Evolutionary conservation across 371 early-diverging fungal species (phyloP).

Genomic region (Lichtheimia ornata): DNA sequence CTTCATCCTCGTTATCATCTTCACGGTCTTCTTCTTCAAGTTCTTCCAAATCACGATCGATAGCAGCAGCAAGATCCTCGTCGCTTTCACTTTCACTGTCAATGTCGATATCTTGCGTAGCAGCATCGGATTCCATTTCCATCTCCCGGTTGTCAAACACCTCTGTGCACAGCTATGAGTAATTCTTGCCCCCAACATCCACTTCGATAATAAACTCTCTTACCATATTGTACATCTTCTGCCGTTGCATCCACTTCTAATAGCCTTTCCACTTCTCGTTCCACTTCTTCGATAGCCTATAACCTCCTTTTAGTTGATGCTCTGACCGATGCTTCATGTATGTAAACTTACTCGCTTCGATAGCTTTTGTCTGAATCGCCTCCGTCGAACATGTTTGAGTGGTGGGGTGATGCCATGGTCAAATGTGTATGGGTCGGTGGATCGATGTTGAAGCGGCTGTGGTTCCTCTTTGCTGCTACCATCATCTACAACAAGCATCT

Average conservation of each 20-base stretch:
- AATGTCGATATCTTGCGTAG: slow-evolving; percentile 53
- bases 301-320: neutral
- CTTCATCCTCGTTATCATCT: slow-evolving; percentile 39
- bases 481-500: slow-evolving; percentile 68
- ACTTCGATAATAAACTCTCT: neutral
- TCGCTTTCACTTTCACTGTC: slow-evolving; percentile 55
- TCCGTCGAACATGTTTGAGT: slow-evolving; percentile 80
- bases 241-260: slow-evolving; percentile 84
- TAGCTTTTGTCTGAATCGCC: slow-evolving; percentile 90
- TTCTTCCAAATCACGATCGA: slow-evolving; percentile 47
- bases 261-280: slow-evolving; percentile 85
- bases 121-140: slow-evolving; percentile 43
- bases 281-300: slow-evolving; percentile 89
- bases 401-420: slow-evolving; percentile 94
- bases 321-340: neutral
- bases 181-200: neutral
- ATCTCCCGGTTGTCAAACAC: slow-evolving; percentile 48
- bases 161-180: slow-evolving; percentile 18
- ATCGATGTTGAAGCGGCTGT: slow-evolving; percentile 25
- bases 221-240: slow-evolving; percentile 72
- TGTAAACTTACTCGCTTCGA: slow-evolving; percentile 65
- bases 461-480: slow-evolving; percentile 24
- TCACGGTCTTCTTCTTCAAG: slow-evolving; percentile 50
- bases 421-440: slow-evolving; percentile 61
- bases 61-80: slow-evolving; percentile 47